These are phyloP conservation scores for Globisporangium alternatum DNA, from an alignment of 352 stramenopile genomes.

Conservation along the genomic window DNA sequence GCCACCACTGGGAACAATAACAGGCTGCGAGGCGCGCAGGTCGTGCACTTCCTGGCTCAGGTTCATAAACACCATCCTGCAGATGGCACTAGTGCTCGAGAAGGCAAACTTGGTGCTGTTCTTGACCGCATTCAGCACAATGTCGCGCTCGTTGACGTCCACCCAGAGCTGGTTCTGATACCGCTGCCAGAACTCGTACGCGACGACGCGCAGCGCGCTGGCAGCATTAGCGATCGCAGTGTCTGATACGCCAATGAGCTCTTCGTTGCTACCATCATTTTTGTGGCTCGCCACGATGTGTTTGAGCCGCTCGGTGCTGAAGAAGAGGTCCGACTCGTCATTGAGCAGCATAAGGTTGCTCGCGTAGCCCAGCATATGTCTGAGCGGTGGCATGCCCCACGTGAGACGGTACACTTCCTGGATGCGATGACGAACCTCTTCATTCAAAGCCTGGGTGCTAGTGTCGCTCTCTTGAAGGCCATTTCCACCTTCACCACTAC, in stretches of 20 bases:
- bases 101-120: conserved; percentile 56
- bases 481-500: background rate
- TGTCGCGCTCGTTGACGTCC: conserved; percentile 61
- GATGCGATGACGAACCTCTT: conserved; percentile 45
- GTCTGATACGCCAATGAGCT: conserved; percentile 11
- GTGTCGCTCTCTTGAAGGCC: background rate
- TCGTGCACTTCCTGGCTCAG: conserved; percentile 45
- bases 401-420: conserved; percentile 68
- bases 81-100: conserved; percentile 44
- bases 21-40: conserved; percentile 19
- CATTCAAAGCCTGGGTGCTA: background rate
- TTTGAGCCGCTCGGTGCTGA: conserved; percentile 29
- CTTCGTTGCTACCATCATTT: background rate
- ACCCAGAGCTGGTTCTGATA: conserved; percentile 79
- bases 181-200: conserved; percentile 70
- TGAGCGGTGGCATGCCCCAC: conserved; percentile 55
- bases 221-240: conserved; percentile 26
- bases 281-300: background rate
- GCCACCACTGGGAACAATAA: background rate
- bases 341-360: conserved; percentile 77
- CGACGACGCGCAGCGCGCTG: conserved; percentile 27
- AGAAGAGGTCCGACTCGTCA: conserved; percentile 56
- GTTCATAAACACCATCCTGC: conserved; percentile 52
- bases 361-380: conserved; percentile 34
- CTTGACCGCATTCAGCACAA: conserved; percentile 41